These are phyloP conservation scores for Dactylellina sp. DNA, from an alignment of 2,329 filamentous ascomycete species.

Conservation along the genomic window DNA sequence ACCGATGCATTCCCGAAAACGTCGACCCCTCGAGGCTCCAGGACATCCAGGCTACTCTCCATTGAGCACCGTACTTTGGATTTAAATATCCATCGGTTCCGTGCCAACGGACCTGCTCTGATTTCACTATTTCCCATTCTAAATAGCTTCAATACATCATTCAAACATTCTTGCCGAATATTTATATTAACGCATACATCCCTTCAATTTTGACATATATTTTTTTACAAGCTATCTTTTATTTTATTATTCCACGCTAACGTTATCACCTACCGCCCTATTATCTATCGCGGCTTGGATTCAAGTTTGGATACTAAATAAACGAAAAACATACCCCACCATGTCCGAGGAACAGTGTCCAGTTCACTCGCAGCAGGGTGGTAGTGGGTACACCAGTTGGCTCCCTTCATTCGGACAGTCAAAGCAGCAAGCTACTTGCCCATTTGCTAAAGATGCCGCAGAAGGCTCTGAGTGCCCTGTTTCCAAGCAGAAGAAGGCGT, in stretches of 20 bases:
- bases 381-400: constrained; percentile 34
- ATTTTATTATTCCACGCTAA: too few relatives aligned
- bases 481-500: constrained; percentile 34
- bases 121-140: background rate
- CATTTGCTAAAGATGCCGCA: constrained; percentile 40
- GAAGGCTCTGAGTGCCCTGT: constrained; percentile 36
- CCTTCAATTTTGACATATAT: too few relatives aligned
- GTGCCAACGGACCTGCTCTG: background rate
- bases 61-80: background rate
- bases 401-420: constrained; percentile 42
- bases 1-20: constrained; percentile 32
- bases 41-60: background rate
- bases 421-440: constrained; percentile 34
- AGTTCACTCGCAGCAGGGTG: constrained; percentile 26
- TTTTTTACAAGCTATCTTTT: too few relatives aligned
- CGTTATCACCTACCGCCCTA: too few relatives aligned
- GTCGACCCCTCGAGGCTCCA: constrained; percentile 14
- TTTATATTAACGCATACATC: too few relatives aligned
- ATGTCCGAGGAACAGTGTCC: constrained; percentile 48
- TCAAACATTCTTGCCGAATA: background rate
- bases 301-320: too few relatives aligned
- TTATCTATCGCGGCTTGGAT: too few relatives aligned
- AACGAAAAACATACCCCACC: background rate
- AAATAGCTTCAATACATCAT: background rate
- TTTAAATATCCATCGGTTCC: constrained; percentile 23